phyloP scores from a whole-genome alignment of 306 rosid genomes.

The Quercus robur region DNA sequence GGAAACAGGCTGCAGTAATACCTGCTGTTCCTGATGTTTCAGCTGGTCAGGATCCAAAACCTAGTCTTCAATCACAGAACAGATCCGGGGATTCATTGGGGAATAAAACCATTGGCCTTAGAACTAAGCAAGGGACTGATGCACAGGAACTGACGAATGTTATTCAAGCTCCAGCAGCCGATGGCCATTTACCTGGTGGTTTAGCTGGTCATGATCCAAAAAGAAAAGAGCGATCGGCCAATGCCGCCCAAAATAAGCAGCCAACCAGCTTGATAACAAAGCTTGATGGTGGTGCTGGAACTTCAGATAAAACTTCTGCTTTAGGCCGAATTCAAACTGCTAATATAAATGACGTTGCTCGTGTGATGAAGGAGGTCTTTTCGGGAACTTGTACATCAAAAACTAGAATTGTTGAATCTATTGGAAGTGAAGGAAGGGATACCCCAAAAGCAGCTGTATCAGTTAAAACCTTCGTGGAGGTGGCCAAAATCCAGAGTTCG shows the following conservation, averaged over 20 bases:
- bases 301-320: constrained; percentile 59
- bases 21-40: constrained; percentile 39
- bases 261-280: constrained; percentile 35
- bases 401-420: constrained; percentile 51
- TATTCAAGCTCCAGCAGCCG: constrained; percentile 45
- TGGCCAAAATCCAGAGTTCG: constrained; percentile 23
- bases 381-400: constrained; percentile 76
- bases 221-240: constrained; percentile 60
- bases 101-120: constrained; percentile 36
- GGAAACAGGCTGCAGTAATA: constrained; percentile 38
- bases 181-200: constrained; percentile 48
- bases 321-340: constrained; percentile 71
- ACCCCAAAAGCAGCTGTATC: constrained; percentile 25
- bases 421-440: constrained; percentile 52
- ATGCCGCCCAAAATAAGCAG: constrained; percentile 56
- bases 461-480: constrained; percentile 36
- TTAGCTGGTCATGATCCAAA: constrained; percentile 53
- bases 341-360: constrained; percentile 87
- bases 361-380: constrained; percentile 99
- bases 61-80: constrained; percentile 40
- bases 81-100: constrained; percentile 39
- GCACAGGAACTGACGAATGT: constrained; percentile 36
- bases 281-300: constrained; percentile 50
- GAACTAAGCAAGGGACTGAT: constrained; percentile 44
- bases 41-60: constrained; percentile 50